These are phyloP conservation scores for Rhodotorula glutinis DNA, from an alignment of 1,284 basidiomycete species.

Conservation along the genomic window DNA sequence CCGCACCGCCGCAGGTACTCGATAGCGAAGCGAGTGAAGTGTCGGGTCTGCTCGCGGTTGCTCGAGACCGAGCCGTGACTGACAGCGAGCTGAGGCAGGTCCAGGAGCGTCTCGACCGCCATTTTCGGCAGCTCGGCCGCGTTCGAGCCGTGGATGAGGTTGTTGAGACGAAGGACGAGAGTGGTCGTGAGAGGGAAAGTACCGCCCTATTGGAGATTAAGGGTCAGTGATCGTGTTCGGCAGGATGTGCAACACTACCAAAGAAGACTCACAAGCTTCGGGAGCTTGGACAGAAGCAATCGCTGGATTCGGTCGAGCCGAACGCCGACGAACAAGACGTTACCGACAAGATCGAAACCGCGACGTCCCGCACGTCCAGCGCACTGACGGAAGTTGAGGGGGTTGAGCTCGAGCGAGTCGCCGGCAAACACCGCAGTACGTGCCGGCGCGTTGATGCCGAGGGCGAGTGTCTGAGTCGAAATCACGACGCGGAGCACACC, in stretches of 20 bases:
- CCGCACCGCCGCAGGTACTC: constrained; percentile 62
- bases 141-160: constrained; percentile 61
- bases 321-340: constrained; percentile 67
- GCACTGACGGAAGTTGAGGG: constrained; percentile 67
- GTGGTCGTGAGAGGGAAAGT: constrained; percentile 66
- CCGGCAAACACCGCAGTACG: constrained; percentile 65
- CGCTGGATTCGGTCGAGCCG: constrained; percentile 62
- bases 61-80: constrained; percentile 53
- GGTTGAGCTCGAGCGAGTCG: constrained; percentile 64
- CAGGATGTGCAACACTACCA: background rate
- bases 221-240: background rate
- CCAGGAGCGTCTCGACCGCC: constrained; percentile 57
- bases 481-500: constrained; percentile 64
- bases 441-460: constrained; percentile 69
- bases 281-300: constrained; percentile 61
- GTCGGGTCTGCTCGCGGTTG: constrained; percentile 58
- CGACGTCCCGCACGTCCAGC: constrained; percentile 66
- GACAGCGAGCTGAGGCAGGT: constrained; percentile 60
- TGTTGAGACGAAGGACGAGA: constrained; percentile 61
- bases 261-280: constrained; percentile 51
- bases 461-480: constrained; percentile 64
- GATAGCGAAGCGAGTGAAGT: constrained; percentile 66
- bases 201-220: constrained; percentile 49
- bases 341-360: constrained; percentile 65
- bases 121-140: constrained; percentile 55